Evolutionary conservation across 2,329 filamentous ascomycete species (phyloP).

Genomic region (Drechslera avenae): DNA sequence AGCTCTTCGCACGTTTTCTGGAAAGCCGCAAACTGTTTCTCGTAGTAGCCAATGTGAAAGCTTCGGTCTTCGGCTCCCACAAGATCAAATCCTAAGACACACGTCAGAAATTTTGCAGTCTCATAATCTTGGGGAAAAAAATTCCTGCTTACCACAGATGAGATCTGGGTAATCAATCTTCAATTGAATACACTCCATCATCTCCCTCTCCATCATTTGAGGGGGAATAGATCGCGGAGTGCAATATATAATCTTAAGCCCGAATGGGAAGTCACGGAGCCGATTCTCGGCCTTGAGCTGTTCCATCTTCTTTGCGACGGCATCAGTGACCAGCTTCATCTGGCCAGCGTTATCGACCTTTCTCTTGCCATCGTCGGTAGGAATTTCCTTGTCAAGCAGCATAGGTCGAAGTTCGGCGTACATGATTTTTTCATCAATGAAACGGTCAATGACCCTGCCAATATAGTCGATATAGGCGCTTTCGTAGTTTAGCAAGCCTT

Average conservation of each 20-base stretch:
- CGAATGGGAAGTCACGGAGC: slow-evolving; percentile 59
- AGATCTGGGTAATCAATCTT: slow-evolving; percentile 63
- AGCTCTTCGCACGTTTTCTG: slow-evolving; percentile 56
- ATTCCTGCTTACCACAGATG: slow-evolving; percentile 63
- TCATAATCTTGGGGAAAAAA: neutral
- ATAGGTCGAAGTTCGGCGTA: slow-evolving; percentile 75
- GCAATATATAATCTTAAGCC: slow-evolving; percentile 74
- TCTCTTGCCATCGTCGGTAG: slow-evolving; percentile 59
- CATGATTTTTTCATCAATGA: slow-evolving; percentile 69
- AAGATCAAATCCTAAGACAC: slow-evolving; percentile 65
- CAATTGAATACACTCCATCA: slow-evolving; percentile 66
- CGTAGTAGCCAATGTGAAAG: slow-evolving; percentile 63
- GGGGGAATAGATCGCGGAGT: slow-evolving; percentile 66
- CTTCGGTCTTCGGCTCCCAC: slow-evolving; percentile 69
- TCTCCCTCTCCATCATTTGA: slow-evolving; percentile 55
- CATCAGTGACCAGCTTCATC: slow-evolving; percentile 56
- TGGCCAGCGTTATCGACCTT: slow-evolving; percentile 63
- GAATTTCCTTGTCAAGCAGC: slow-evolving; percentile 69
- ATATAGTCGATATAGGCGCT: slow-evolving; percentile 67
- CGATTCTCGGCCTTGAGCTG: slow-evolving; percentile 47
- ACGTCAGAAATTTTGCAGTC: slow-evolving; percentile 12
- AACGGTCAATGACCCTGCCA: slow-evolving; percentile 62
- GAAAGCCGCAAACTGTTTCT: slow-evolving; percentile 64
- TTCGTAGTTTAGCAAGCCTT: slow-evolving; percentile 72
- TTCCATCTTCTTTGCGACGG: slow-evolving; percentile 56